These are phyloP conservation scores for Neurospora sp. DNA, from an alignment of 495 filamentous ascomycete species.

Conservation along the genomic window DNA sequence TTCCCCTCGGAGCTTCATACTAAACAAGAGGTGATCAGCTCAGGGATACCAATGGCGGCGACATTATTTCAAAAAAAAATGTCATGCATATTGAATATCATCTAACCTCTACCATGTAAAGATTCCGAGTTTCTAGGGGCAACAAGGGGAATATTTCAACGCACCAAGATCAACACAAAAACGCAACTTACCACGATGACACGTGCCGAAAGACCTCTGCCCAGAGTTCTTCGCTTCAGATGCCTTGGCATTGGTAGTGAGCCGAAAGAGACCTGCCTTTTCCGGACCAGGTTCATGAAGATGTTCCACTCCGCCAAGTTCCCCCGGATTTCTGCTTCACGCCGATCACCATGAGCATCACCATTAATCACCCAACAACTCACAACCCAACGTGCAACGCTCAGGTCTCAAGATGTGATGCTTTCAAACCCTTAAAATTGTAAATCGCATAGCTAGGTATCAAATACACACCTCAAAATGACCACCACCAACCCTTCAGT, in stretches of 20 bases:
- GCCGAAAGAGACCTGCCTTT: not conserved
- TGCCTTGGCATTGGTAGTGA: not conserved
- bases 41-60: no score
- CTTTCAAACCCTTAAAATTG: not conserved
- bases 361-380: not conserved
- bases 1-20: constrained; percentile 8
- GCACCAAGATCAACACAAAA: not conserved
- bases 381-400: not conserved
- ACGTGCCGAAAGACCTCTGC: not conserved
- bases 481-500: not conserved
- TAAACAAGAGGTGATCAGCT: no score
- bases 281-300: not conserved
- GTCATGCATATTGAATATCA: no score
- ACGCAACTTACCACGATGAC: not conserved
- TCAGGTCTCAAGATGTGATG: not conserved
- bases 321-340: not conserved
- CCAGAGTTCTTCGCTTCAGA: not conserved
- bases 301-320: not conserved
- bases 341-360: not conserved
- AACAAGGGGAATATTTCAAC: not conserved
- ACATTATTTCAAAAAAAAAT: no score
- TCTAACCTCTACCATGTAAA: not conserved
- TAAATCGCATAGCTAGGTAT: not conserved
- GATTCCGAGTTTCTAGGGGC: not conserved
- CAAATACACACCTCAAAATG: not conserved